Evolutionary conservation across 805 yeast species (phyloP).

Genomic region (Sugiyamaella valdiviana): DNA sequence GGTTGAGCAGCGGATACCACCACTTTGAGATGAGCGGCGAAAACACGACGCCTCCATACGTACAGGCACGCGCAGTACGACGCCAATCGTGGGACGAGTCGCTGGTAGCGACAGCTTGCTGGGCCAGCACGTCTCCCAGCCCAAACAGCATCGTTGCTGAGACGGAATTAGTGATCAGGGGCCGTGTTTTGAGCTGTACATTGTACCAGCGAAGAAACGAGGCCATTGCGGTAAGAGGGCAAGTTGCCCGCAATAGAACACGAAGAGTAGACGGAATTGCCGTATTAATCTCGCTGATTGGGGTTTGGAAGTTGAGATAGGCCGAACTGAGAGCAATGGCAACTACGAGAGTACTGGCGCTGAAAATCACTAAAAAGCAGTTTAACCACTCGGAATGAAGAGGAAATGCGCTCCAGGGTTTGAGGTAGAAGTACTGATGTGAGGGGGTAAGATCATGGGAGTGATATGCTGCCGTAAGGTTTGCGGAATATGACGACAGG

Average conservation of each 20-base stretch:
- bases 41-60: slow-evolving; percentile 68
- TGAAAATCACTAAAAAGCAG: too few species aligned
- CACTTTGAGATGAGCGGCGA: slow-evolving; percentile 71
- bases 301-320: too few species aligned
- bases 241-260: background rate
- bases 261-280: too few species aligned
- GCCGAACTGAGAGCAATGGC: too few species aligned
- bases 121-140: slow-evolving; percentile 71
- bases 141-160: slow-evolving; percentile 60
- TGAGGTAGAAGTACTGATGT: too few species aligned
- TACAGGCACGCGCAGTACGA: slow-evolving; percentile 56
- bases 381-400: too few species aligned
- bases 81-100: slow-evolving; percentile 39
- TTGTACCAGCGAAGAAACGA: slow-evolving; percentile 24
- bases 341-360: too few species aligned
- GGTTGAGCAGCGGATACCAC: slow-evolving; percentile 48
- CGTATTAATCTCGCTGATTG: too few species aligned
- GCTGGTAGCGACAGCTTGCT: slow-evolving; percentile 25
- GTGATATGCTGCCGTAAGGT: too few species aligned
- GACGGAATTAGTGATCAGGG: slow-evolving; percentile 41
- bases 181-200: slow-evolving; percentile 28
- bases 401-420: too few species aligned
- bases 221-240: slow-evolving; percentile 14
- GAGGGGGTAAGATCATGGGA: too few species aligned
- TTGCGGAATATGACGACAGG: too few species aligned